A percentile compares a stretch with the other conserved stretches of the same genome.
Conservation (phyloP, 2,329 filamentous ascomycete species). For the Delphinella strobiligena region DNA sequence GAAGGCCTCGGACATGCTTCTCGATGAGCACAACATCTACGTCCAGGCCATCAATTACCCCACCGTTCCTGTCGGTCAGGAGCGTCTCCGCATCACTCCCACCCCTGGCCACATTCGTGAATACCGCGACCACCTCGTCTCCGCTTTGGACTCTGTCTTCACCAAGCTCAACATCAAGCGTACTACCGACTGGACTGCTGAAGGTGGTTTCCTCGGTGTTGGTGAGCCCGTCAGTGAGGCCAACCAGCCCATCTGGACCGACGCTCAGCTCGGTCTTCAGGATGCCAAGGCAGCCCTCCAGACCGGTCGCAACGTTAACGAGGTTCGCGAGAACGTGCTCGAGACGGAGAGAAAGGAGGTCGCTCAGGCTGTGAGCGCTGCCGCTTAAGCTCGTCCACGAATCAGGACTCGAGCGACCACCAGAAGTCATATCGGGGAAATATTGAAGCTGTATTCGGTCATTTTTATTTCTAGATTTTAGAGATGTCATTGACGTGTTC, state of each 20-base stretch:
- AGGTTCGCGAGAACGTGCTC: slow-evolving; percentile 36
- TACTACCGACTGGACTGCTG: slow-evolving; percentile 78
- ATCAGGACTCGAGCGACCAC: background rate
- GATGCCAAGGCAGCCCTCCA: slow-evolving; percentile 51
- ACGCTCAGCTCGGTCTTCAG: slow-evolving; percentile 71
- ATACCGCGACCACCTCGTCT: slow-evolving; percentile 74
- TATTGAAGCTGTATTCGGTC: no score
- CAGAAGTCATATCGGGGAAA: no score
- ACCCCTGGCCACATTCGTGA: slow-evolving; percentile 83
- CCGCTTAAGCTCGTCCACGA: slow-evolving; percentile 13
- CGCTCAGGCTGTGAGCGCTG: slow-evolving; percentile 30
- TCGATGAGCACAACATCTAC: slow-evolving; percentile 86
- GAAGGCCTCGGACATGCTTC: slow-evolving; percentile 79
- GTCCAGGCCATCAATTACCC: slow-evolving; percentile 99
- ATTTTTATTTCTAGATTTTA: no score
- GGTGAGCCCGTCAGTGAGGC: slow-evolving; percentile 43
- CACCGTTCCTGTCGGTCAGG: slow-evolving; percentile 94
- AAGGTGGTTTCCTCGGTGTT: slow-evolving; percentile 91
- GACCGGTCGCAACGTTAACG: slow-evolving; percentile 29
- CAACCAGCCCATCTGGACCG: slow-evolving; percentile 75
- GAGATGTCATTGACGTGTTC: no score
- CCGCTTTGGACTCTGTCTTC: slow-evolving; percentile 82
- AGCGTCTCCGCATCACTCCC: slow-evolving; percentile 88
- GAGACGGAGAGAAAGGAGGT: slow-evolving; percentile 34
- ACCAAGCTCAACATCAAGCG: slow-evolving; percentile 78